A percentile compares a stretch with the other conserved stretches of the same genome.
Evolutionary conservation across 1,284 basidiomycete genomes (phyloP).

Genomic region (Volvariella surrecta): DNA sequence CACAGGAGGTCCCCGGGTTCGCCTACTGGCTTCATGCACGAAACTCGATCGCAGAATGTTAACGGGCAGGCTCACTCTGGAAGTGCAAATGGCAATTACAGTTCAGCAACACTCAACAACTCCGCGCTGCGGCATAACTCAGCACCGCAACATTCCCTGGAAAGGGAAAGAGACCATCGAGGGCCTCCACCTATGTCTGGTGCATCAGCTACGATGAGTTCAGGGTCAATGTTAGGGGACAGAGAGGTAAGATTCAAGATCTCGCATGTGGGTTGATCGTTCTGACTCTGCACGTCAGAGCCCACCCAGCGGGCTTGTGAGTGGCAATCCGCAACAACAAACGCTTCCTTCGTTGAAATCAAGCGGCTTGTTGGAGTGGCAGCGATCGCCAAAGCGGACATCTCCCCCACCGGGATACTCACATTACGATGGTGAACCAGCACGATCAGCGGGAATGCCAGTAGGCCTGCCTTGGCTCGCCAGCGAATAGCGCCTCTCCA

Average conservation of each 20-base stretch:
- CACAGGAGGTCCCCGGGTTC: not conserved
- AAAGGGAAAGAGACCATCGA: conserved; percentile 6
- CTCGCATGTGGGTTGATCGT: conserved; percentile 11
- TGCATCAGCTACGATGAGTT: conserved; percentile 9
- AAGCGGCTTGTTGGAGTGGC: conserved; percentile 55
- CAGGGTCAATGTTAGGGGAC: conserved; percentile 14
- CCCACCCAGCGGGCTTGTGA: not conserved
- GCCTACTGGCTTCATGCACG: not conserved
- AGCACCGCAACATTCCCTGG: not conserved
- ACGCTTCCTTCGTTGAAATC: conserved; percentile 65
- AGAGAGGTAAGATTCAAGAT: conserved; percentile 13
- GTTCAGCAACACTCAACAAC: not conserved
- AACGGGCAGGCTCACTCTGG: not conserved
- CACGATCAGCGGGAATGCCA: conserved; percentile 35
- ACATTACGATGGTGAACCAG: conserved; percentile 18
- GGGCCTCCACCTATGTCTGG: conserved; percentile 6
- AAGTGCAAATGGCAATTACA: not conserved
- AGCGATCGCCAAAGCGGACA: conserved; percentile 14
- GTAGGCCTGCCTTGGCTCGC: conserved; percentile 51
- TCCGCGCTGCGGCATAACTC: not conserved
- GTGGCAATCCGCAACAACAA: conserved; percentile 15
- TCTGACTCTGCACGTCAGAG: conserved; percentile 9
- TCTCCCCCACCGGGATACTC: conserved; percentile 13
- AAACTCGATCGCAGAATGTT: not conserved
- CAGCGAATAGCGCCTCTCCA: no score